Evolutionary conservation across 352 stramenopile species (phyloP), one percentile per base, ranked within the genome.

Genomic region (Globisporangium paroecandrum): DNA sequence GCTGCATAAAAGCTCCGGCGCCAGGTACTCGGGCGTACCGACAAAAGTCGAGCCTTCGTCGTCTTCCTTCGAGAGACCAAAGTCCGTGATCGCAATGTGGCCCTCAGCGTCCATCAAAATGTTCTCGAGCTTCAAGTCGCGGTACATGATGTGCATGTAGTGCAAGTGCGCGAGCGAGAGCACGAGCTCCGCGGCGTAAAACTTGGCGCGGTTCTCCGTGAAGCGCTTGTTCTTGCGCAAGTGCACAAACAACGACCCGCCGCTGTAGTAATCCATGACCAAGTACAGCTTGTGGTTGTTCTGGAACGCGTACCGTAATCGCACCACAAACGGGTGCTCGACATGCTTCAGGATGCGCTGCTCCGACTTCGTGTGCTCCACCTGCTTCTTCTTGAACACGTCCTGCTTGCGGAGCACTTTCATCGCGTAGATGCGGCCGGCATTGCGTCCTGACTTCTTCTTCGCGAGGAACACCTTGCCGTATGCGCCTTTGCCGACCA

Each of bases 191-290:
- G 90, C 89, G 1, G 89, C 90, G 69, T 97, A 97, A 59, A 97
- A 97, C 67, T 82, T 78, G 32, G 87, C 83, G 15, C 85, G 81
- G 24, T 70, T 67, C 58, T 95, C 87, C 5, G 69, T 68, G 49
- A 97, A 95, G 9, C 74, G 74, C 65, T 90, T 88, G 63, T 77
- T 77, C 61, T 94, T 95, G 62, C 82, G 82, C 62, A 97, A 49
- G 69, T 97, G 90, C 43, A 93, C 79, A 69, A 95, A 95, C 25
- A 97, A 73, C 66, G 85, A 92, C 20, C 90, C 90, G 32, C 90
- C 89, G 51, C 76, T 83, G 76, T 93, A 96, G 72, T 97, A 97
- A 57, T 97, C 90, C 82, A 97, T 93, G 9, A 97, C 88, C 20
- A 97, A 60, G 59, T 96, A 95, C 41, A 97, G 69, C 67, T 96